A percentile compares a stretch with the other conserved stretches of the same genome.
Evolutionary conservation across 108 stramenopile species (phyloP).

Genomic region (Skeletonema potamos): DNA sequence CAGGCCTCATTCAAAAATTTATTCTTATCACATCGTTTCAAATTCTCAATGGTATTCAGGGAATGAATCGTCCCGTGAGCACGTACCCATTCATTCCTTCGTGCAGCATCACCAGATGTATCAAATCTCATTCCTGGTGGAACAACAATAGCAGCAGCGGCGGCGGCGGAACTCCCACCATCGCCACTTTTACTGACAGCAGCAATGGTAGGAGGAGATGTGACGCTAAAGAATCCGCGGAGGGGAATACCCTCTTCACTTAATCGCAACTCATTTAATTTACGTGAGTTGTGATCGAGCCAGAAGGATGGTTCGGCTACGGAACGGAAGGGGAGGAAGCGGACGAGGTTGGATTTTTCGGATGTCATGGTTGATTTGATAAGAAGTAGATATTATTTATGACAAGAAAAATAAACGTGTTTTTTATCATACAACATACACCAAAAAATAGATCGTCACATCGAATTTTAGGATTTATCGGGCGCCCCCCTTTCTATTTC

Average conservation of each 20-base stretch:
- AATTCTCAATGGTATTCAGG: constrained; percentile 75
- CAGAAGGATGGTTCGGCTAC: constrained; percentile 85
- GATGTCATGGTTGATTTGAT: constrained; percentile 7
- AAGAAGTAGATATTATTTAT: no score
- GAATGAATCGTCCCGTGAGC: constrained; percentile 45
- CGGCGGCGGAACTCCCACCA: background rate
- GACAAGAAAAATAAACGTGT: no score
- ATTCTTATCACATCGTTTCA: constrained; percentile 78
- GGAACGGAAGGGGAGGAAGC: constrained; percentile 79
- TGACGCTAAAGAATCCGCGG: constrained; percentile 45
- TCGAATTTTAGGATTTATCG: no score
- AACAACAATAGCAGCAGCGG: background rate
- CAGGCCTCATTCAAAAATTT: constrained; percentile 50
- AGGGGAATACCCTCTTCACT: constrained; percentile 63
- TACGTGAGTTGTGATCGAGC: constrained; percentile 67
- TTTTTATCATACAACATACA: no score
- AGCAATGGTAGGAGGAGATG: background rate
- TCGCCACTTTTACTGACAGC: no score
- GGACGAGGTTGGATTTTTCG: constrained; percentile 26
- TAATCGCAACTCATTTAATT: constrained; percentile 72
- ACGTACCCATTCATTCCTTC: constrained; percentile 32
- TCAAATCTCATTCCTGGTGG: constrained; percentile 55
- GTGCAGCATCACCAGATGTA: constrained; percentile 5
- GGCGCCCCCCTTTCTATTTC: no score
- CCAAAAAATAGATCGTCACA: no score